Evolutionary conservation across 257 asterid genomes (phyloP).

Genomic region (Przewalskia tangutica): DNA sequence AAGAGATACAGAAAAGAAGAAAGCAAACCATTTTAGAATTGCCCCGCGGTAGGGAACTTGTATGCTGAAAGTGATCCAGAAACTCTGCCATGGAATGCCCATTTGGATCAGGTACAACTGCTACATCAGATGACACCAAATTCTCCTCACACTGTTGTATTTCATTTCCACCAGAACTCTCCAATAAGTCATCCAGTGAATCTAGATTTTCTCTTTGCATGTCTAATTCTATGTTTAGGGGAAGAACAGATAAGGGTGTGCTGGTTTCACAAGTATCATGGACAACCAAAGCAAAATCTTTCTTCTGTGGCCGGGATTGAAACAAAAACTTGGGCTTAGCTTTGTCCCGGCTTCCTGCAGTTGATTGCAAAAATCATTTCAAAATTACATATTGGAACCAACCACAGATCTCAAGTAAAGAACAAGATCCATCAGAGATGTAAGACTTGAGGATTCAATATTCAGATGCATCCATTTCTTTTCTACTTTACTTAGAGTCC

Average conservation of each 20-base stretch:
- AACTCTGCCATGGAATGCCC: slow-evolving; percentile 62
- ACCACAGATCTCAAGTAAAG: neutral
- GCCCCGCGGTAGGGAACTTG: slow-evolving; percentile 26
- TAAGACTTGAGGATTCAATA: neutral
- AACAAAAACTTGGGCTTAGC: slow-evolving; percentile 39
- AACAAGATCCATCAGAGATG: neutral
- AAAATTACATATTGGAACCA: neutral
- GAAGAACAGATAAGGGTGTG: slow-evolving; percentile 17
- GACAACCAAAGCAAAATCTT: slow-evolving; percentile 24
- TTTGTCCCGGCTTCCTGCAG: slow-evolving; percentile 44
- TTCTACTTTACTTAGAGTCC: neutral
- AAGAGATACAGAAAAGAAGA: slow-evolving; percentile 11
- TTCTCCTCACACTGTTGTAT: slow-evolving; percentile 16
- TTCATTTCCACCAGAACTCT: slow-evolving; percentile 24
- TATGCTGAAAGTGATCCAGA: slow-evolving; percentile 46
- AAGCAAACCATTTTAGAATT: slow-evolving; percentile 38
- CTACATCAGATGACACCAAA: slow-evolving; percentile 25
- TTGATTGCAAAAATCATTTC: neutral
- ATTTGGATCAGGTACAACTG: slow-evolving; percentile 17
- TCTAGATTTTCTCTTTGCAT: slow-evolving; percentile 17
- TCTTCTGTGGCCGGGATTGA: slow-evolving; percentile 26
- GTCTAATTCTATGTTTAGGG: slow-evolving; percentile 19
- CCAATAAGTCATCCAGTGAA: slow-evolving; percentile 19
- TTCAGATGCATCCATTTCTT: neutral
- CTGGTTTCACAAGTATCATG: slow-evolving; percentile 20